A percentile compares a stretch with the other conserved stretches of the same genome.
Evolutionary conservation across 2,329 filamentous ascomycete species (phyloP).

Genomic region (Orbilia oligospora): DNA sequence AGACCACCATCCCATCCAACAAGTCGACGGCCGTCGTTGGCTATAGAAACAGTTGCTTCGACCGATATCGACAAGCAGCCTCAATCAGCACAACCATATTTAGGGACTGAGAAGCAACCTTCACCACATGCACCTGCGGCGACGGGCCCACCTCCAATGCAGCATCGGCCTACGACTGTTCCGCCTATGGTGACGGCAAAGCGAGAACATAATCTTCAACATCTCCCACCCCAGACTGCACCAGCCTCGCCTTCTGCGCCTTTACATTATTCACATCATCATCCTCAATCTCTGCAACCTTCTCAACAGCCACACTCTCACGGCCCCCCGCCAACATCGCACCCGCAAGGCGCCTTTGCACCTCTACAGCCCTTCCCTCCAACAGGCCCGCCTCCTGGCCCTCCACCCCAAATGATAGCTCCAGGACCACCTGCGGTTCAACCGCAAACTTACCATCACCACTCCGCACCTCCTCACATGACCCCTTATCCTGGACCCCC

Average conservation of each 20-base stretch:
- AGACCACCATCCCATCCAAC: conserved; percentile 49
- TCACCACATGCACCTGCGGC: conserved; percentile 57
- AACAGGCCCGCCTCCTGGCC: conserved; percentile 32
- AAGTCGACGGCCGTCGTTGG: conserved; percentile 57
- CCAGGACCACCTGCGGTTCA: conserved; percentile 50
- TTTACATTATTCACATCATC: conserved; percentile 47
- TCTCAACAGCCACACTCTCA: conserved; percentile 36
- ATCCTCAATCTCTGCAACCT: conserved; percentile 41
- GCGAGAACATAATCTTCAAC: conserved; percentile 57
- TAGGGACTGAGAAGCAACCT: conserved; percentile 47
- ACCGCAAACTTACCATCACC: conserved; percentile 58
- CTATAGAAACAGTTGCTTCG: conserved; percentile 55
- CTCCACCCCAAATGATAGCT: conserved; percentile 46
- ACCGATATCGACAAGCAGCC: conserved; percentile 52
- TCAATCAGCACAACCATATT: conserved; percentile 49
- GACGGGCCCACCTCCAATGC: conserved; percentile 58
- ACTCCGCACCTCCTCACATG: conserved; percentile 53
- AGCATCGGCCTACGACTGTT: conserved; percentile 61
- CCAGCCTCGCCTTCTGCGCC: conserved; percentile 50
- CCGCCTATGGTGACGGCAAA: conserved; percentile 59
- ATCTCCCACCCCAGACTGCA: conserved; percentile 56
- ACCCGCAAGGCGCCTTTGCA: conserved; percentile 35
- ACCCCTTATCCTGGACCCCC: conserved; percentile 36
- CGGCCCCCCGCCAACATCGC: conserved; percentile 30
- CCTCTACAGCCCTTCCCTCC: conserved; percentile 48